Evolutionary conservation across 2,329 filamentous ascomycete species (phyloP), one percentile per base, ranked within the genome.

Genomic region (Ophiostoma himal-ulmi): DNA sequence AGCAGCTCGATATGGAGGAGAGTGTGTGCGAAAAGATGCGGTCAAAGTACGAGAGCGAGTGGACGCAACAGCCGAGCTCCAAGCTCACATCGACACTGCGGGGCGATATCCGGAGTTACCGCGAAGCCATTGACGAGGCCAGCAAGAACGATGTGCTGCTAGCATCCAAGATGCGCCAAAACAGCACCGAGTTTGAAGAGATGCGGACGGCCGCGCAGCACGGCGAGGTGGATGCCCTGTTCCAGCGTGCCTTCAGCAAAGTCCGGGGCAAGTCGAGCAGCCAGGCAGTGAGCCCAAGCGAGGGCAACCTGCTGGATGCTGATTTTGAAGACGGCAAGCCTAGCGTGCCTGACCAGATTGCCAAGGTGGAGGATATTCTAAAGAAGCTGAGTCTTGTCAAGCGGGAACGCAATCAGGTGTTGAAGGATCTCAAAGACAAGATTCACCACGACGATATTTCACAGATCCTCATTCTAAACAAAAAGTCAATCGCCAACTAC

Each of bases 11-110:
- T 75, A 93, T 95, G 88, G 95, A 99, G 79, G 96, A 98, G 81
- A 96, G 92, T 70, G 92, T 98, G 0, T 99, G 95, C 78, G 95
- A 99, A 79, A 99, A 98, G 83, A 99, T 99, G 95, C 88, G 95
- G 66, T 96, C 93, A 14, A 99, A 99, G 78, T 98, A 98, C 78
- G 94, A 94, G 70, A 86, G 85, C 37, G 94, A 98, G 70, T 99
- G 95, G 95, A 97, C 93, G 22, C 95, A 99, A 76, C 95, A 99
- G 77, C 95, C 95, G 13, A 98, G 94, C 78, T 92, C 92, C 41
- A 86, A 92, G 70, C 85, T 99, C 57, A 99, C 94, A 1, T 89
- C 91, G 4, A 98, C 94, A 0, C 81, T 99, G 68, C 87, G 94
- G 70, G 90, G 88, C 71, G 95, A 99, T 77, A 91, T 98, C 69